phyloP scores from a whole-genome alignment of 176 grass and related monocot species.

The Secale cereale region DNA sequence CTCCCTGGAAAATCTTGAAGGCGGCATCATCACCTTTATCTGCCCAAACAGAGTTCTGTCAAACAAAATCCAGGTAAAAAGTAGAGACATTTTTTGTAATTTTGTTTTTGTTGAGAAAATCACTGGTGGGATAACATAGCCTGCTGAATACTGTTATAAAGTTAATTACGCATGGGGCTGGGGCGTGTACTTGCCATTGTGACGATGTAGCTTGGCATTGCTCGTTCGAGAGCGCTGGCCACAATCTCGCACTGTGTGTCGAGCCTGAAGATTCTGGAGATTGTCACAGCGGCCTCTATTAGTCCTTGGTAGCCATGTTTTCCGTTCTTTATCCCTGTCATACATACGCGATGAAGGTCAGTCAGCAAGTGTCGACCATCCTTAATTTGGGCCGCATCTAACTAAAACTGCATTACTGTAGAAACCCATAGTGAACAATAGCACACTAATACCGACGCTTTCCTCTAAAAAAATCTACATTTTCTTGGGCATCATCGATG shows the following conservation, averaged over 20 bases:
- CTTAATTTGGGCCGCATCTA: not conserved
- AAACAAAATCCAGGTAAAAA: not conserved
- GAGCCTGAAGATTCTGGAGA: constrained; percentile 45
- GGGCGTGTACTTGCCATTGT: constrained; percentile 55
- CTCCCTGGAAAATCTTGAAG: constrained; percentile 74
- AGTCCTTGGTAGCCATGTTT: constrained; percentile 83
- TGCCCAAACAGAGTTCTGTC: constrained; percentile 28
- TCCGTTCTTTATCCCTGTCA: constrained; percentile 55
- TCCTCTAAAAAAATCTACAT: not conserved
- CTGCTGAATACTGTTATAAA: not conserved
- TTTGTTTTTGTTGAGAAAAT: not conserved
- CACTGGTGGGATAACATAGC: not conserved
- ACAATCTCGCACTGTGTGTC: constrained; percentile 54
- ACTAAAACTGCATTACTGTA: not conserved
- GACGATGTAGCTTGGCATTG: constrained; percentile 61
- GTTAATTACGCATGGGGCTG: not conserved
- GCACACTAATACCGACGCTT: not conserved
- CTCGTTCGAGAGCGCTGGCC: constrained; percentile 51
- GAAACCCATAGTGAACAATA: not conserved
- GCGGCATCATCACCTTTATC: constrained; percentile 83
- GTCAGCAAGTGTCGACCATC: not conserved
- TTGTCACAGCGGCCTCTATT: constrained; percentile 50
- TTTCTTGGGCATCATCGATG: not conserved
- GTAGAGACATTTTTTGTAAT: not conserved
- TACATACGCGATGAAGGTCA: not conserved